Base-by-base conservation (phyloP, 371 early-diverging fungal species). In the Haplosporangium sp. region DNA sequence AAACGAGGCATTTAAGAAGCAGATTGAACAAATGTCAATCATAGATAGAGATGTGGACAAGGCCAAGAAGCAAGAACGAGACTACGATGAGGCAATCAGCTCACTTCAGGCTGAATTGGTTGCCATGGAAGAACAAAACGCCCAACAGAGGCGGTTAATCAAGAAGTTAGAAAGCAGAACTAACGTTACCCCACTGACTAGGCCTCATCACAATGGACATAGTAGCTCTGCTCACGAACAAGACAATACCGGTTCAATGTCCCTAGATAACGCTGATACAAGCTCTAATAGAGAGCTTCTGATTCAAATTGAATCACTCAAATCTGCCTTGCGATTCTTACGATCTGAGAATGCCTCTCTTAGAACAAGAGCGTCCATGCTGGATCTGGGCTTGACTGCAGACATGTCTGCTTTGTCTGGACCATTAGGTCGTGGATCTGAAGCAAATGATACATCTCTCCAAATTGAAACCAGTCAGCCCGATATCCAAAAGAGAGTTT, bases 301-400 rank as follows among this genome's bases (percentile, higher is more conserved):
- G 50, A 63, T 66, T 59, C 85, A 90, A 88, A 75, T 95, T 47
- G 92, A 93, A 60, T 86, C 93, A 0, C 86, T 96, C 44, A 91
- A 91, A 74, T 85, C 92, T 7, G 93, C 93, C 0, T 77, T 95
- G 53, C 87, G 92, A 11, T 95, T 90, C 76, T 62, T 96, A 63
- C 90, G 95, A 55, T 85, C 90, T 27, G 97, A 96, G 77, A 96
- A 96, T 83, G 86, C 92, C 4, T 89, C 93, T 27, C 79, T 96
- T 35, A 93, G 93, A 79, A 88, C 91, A 27, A 69, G 79, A 10
- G 89, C 88, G 27, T 82, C 87, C 7, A 71, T 85, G 64, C 67
- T 82, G 39, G 84, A 76, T 2, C 69, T 89, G 38, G 76, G 87
- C n/a, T 68, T 88, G 40, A 69, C 75, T 0, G 34, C 62, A 0